Conservation (phyloP, 768 basidiomycete species). For the Mycena rosella region DNA sequence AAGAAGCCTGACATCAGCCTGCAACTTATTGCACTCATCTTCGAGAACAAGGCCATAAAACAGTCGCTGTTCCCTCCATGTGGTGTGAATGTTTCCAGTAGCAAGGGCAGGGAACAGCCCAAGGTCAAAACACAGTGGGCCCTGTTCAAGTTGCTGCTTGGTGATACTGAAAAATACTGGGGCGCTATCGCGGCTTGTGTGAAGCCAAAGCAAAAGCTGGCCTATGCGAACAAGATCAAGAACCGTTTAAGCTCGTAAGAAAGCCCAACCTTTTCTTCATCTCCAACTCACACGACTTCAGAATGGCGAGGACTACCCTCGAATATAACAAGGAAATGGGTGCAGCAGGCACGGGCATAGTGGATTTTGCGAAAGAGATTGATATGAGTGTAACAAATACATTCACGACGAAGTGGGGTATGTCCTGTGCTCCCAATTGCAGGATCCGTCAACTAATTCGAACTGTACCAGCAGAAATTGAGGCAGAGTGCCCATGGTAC, state of each 20-base stretch:
- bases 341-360: neutral
- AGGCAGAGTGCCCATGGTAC: neutral
- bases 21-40: conserved; percentile 1
- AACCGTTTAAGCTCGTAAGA: conserved; percentile 13
- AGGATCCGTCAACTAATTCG: neutral
- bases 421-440: neutral
- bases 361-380: neutral
- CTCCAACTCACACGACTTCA: neutral
- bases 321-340: neutral
- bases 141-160: neutral
- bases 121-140: neutral
- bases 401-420: no score
- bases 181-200: neutral
- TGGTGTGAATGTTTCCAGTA: conserved; percentile 5
- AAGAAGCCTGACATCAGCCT: neutral
- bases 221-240: conserved; percentile 13
- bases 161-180: neutral
- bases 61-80: neutral
- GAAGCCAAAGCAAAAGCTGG: neutral
- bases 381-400: no score
- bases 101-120: conserved; percentile 1
- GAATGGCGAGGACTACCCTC: neutral
- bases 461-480: neutral
- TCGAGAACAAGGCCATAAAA: neutral
- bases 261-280: neutral